Evolutionary conservation across 2,329 filamentous ascomycete genomes (phyloP).

Genomic region (Bisporella sp.): DNA sequence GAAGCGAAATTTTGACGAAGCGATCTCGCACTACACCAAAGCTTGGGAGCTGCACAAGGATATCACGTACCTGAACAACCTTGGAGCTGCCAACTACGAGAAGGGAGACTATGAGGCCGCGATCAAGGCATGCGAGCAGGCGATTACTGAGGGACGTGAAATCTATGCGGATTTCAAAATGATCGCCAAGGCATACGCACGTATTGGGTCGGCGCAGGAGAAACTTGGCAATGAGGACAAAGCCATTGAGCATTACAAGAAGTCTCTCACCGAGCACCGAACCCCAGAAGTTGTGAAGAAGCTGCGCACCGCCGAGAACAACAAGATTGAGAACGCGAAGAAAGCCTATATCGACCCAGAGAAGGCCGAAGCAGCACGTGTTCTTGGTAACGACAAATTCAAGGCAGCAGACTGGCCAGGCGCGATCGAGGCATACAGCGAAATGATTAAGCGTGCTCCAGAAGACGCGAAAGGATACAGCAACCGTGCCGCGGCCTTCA

Average conservation of each 20-base stretch:
- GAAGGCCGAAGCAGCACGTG: conserved; percentile 91
- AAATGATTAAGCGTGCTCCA: conserved; percentile 95
- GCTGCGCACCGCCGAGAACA: conserved; percentile 83
- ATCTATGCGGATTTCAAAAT: conserved; percentile 96
- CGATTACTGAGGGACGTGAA: conserved; percentile 81
- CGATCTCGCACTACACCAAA: conserved; percentile 89
- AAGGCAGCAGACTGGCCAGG: conserved; percentile 94
- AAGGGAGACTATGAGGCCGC: conserved; percentile 89
- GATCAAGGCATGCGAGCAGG: conserved; percentile 81
- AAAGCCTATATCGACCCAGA: conserved; percentile 79
- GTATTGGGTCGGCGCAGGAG: conserved; percentile 91
- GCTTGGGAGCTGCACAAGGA: conserved; percentile 95
- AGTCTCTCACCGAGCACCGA: conserved; percentile 91
- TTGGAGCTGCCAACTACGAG: conserved; percentile 89
- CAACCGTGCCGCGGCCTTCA: conserved; percentile 93
- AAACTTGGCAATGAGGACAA: conserved; percentile 72
- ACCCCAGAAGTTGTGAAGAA: conserved; percentile 91
- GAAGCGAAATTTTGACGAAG: conserved; percentile 93
- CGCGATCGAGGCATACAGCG: conserved; percentile 86
- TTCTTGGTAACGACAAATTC: conserved; percentile 94
- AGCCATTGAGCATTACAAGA: conserved; percentile 86
- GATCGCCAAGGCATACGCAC: conserved; percentile 95
- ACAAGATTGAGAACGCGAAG: conserved; percentile 69
- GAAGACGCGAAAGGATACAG: conserved; percentile 91
- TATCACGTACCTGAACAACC: conserved; percentile 95